Conservation (phyloP, 768 basidiomycete genomes). For the Leccinum obscurum region DNA sequence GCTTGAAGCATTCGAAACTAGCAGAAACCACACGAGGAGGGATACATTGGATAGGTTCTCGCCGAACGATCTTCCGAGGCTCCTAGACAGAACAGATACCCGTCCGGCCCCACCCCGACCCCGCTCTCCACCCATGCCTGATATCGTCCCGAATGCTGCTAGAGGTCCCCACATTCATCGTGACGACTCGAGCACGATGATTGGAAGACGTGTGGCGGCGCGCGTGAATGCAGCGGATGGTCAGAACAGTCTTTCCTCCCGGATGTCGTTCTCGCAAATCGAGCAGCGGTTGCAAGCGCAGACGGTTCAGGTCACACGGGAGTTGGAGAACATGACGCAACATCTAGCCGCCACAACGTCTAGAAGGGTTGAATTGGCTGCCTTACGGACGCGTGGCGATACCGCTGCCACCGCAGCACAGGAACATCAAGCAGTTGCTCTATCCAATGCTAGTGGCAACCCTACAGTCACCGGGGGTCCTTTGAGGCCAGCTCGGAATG, state of each 20-base stretch:
- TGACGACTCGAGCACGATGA: slow-evolving; percentile 37
- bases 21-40: slow-evolving; percentile 11
- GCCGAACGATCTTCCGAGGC: slow-evolving; percentile 18
- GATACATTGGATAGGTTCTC: slow-evolving; percentile 25
- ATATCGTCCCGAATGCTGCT: slow-evolving; percentile 24
- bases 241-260: slow-evolving; percentile 18
- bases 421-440: not conserved
- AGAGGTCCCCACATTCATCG: slow-evolving; percentile 20
- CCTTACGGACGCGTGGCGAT: slow-evolving; percentile 11
- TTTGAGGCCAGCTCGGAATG: slow-evolving; percentile 17
- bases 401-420: slow-evolving; percentile 1
- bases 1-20: slow-evolving; percentile 34
- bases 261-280: slow-evolving; percentile 25
- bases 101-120: slow-evolving; percentile 17
- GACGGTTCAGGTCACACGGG: slow-evolving; percentile 33
- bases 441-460: slow-evolving; percentile 1
- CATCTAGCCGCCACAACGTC: slow-evolving; percentile 24
- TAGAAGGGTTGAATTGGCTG: slow-evolving; percentile 26
- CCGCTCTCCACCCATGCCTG: slow-evolving; percentile 33
- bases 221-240: slow-evolving; percentile 24
- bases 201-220: slow-evolving; percentile 37
- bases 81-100: slow-evolving; percentile 13
- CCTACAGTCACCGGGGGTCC: slow-evolving; percentile 15
- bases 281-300: slow-evolving; percentile 32
- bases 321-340: slow-evolving; percentile 34